phyloP scores from a whole-genome alignment of 768 basidiomycete genomes.

The Cystobasidium ongulense region DNA sequence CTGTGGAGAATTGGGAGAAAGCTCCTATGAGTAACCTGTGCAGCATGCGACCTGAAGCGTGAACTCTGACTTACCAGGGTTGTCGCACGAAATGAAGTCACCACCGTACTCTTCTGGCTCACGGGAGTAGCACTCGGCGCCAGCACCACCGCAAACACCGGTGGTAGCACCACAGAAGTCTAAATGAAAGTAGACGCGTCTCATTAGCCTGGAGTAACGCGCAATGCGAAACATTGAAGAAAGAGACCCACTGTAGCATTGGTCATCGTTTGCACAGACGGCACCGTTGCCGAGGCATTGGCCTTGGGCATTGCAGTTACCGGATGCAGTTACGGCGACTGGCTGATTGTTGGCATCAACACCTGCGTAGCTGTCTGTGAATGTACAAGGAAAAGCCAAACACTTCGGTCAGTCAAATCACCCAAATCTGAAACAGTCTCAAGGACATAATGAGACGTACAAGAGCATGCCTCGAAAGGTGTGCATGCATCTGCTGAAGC shows the following conservation, averaged over 20 bases:
- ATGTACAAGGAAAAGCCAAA: not conserved
- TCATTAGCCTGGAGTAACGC: too few relatives aligned
- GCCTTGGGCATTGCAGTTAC: not conserved
- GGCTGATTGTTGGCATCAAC: not conserved
- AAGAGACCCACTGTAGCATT: conserved; percentile 5
- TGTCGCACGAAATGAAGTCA: not conserved
- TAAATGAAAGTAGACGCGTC: not conserved
- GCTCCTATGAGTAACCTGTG: not conserved
- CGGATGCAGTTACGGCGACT: not conserved
- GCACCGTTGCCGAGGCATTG: conserved; percentile 14
- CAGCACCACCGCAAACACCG: conserved; percentile 4
- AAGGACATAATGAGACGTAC: not conserved
- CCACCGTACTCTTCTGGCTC: not conserved
- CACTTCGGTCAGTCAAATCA: not conserved
- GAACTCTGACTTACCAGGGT: not conserved
- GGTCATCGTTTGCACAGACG: not conserved
- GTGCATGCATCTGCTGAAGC: conserved; percentile 15
- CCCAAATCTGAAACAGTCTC: too few relatives aligned
- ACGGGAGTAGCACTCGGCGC: not conserved
- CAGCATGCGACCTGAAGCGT: not conserved
- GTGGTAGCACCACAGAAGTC: conserved; percentile 16
- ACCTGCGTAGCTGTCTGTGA: conserved; percentile 6
- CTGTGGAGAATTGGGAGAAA: not conserved
- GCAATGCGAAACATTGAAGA: not conserved
- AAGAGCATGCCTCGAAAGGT: not conserved